Conservation (phyloP, 805 yeast genomes). For the Scheffersomyces stipitis region DNA sequence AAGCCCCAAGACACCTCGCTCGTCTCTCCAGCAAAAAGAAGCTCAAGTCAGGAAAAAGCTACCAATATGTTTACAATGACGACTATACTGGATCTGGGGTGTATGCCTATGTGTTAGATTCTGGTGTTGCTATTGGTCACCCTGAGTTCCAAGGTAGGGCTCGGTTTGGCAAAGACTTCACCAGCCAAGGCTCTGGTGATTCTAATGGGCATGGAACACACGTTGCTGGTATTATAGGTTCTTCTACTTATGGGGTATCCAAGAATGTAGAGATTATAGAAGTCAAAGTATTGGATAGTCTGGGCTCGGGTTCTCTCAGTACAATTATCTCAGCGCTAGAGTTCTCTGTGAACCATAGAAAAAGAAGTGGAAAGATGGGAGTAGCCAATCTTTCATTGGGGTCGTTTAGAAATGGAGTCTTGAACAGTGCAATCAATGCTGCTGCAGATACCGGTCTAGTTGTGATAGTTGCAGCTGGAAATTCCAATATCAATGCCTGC, state of each 20-base stretch:
- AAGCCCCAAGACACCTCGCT: conserved; percentile 67
- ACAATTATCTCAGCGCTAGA: conserved; percentile 67
- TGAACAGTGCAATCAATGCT: conserved; percentile 75
- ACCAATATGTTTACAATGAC: conserved; percentile 49
- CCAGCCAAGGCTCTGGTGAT: conserved; percentile 65
- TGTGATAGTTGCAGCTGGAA: conserved; percentile 85
- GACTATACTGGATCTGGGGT: conserved; percentile 55
- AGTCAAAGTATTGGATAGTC: conserved; percentile 67
- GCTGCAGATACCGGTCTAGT: conserved; percentile 72
- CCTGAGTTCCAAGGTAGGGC: conserved; percentile 69
- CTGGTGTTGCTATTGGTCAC: conserved; percentile 68
- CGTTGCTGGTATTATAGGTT: conserved; percentile 86
- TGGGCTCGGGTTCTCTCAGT: conserved; percentile 71
- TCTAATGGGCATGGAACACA: conserved; percentile 90
- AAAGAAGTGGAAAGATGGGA: conserved; percentile 35
- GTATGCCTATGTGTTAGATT: conserved; percentile 76
- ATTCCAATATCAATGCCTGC: conserved; percentile 76
- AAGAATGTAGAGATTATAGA: conserved; percentile 62
- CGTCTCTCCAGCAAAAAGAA: conserved; percentile 53
- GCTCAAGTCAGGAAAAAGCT: conserved; percentile 13
- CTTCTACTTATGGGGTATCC: conserved; percentile 79
- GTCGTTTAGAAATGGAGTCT: conserved; percentile 60
- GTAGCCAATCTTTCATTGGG: conserved; percentile 84
- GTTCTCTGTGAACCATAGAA: conserved; percentile 62
- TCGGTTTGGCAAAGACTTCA: conserved; percentile 57